These are phyloP conservation scores for Marasmius fiardii DNA, from an alignment of 1,284 basidiomycete species.

Conservation along the genomic window DNA sequence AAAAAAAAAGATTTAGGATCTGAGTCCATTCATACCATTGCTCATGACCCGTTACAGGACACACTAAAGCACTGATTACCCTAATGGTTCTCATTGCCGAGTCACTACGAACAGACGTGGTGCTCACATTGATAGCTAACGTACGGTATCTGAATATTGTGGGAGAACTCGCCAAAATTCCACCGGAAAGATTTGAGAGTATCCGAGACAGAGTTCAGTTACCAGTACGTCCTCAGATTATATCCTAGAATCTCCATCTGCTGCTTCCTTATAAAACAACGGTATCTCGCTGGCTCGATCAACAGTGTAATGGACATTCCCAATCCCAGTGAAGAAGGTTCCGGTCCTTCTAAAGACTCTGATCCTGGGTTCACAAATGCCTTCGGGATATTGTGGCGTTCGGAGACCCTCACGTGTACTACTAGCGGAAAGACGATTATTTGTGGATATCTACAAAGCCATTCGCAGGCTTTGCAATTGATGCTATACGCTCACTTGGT, in stretches of 20 bases:
- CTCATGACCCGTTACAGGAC: too few relatives aligned
- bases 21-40: too few relatives aligned
- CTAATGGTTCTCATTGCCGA: neutral
- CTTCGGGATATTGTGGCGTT: neutral
- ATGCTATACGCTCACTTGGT: neutral
- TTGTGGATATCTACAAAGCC: too few relatives aligned
- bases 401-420: neutral
- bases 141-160: neutral
- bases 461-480: slow-evolving; percentile 4
- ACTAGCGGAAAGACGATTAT: slow-evolving; percentile 1
- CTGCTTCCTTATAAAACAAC: too few relatives aligned
- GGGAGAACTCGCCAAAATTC: neutral
- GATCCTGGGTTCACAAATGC: slow-evolving; percentile 1
- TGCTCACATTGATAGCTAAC: neutral
- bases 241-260: neutral
- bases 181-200: neutral
- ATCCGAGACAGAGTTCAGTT: neutral
- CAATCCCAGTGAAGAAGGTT: neutral
- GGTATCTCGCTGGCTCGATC: too few relatives aligned
- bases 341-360: slow-evolving; percentile 2
- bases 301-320: neutral
- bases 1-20: too few relatives aligned
- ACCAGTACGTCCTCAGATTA: neutral
- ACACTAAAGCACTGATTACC: neutral
- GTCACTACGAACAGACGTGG: neutral